Evolutionary conservation across 2,329 filamentous ascomycete genomes (phyloP), one percentile per base, ranked within the genome.

Genomic region (Orbilia ellipsospora): DNA sequence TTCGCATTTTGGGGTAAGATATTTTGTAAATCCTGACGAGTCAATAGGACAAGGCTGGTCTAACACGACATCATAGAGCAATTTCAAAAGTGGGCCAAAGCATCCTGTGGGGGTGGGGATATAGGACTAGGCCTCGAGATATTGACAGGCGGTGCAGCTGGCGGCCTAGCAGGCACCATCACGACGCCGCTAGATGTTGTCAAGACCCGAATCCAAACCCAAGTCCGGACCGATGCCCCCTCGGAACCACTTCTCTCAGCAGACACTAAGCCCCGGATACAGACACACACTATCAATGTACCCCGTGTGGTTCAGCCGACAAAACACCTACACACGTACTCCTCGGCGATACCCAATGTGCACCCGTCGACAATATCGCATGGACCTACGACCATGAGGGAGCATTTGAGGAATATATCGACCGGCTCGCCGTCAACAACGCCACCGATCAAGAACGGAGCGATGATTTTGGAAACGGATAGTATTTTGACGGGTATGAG

Each of bases 131-230:
- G 89, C 0, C 82, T 98, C 44, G 95, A 99, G 82, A 90, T 98
- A 23, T 82, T 96, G 13, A 99, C 95, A 0, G 95, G 94, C 15
- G 93, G 92, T 2, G 90, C 89, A 2, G 96, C 95, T 4, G 95
- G 95, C 79, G 94, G 94, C 45, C 88, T 98, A 82, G 95, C 95
- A 0, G 95, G 95, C 62, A 92, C 96, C 6, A 89, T 99, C 13
- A 99, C 95, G 1, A 98, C 95, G 80, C 95, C 95, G 0, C 88
- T 99, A 7, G 95, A 99, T 80, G 95, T 99, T 4, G 94, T 99
- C 76, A 99, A 99, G 84, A 99, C 95, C 0, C 88, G 95, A 64
- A 90, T 97, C 40, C 96, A 99, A 82, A 99, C 95, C 0, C 95
- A 99, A 82, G 88, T 96, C 61, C 89, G 89, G 77, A 86, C 87